phyloP scores from a whole-genome alignment of 352 stramenopile species.

The Phytopythium mirpurense region DNA sequence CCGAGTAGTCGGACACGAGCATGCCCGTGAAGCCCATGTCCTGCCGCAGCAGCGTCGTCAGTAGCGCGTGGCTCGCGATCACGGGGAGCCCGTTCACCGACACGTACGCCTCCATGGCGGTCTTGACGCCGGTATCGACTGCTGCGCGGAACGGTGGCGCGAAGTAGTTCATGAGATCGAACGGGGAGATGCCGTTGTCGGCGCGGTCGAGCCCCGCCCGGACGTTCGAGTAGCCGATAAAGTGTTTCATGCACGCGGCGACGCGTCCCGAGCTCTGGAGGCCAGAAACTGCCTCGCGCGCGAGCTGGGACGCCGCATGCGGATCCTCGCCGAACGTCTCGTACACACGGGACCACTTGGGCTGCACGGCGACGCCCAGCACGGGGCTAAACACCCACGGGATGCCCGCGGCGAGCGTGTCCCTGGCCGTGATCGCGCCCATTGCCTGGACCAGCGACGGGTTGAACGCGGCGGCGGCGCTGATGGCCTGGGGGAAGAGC shows the following conservation, averaged over 20 bases:
- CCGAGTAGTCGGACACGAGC: slow-evolving; percentile 82
- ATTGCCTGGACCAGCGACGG: slow-evolving; percentile 57
- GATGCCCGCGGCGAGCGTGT: slow-evolving; percentile 85
- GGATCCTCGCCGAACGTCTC: slow-evolving; percentile 93
- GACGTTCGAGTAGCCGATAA: slow-evolving; percentile 69
- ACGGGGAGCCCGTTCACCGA: slow-evolving; percentile 84
- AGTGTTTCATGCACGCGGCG: slow-evolving; percentile 79
- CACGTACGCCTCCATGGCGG: slow-evolving; percentile 90
- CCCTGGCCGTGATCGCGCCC: slow-evolving; percentile 70
- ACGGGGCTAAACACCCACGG: slow-evolving; percentile 91
- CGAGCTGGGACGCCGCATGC: slow-evolving; percentile 1
- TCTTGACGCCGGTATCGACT: slow-evolving; percentile 54
- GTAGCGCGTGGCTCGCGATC: slow-evolving; percentile 54
- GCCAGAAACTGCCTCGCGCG: slow-evolving; percentile 12
- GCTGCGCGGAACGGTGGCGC: slow-evolving; percentile 60
- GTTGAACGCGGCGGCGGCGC: slow-evolving; percentile 88
- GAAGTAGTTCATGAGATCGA: slow-evolving; percentile 64
- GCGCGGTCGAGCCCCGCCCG: slow-evolving; percentile 66
- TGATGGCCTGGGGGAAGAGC: slow-evolving; percentile 86
- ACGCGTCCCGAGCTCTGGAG: slow-evolving; percentile 49
- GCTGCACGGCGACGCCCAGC: slow-evolving; percentile 73
- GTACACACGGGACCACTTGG: slow-evolving; percentile 87
- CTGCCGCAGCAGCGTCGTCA: slow-evolving; percentile 56
- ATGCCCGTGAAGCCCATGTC: slow-evolving; percentile 72
- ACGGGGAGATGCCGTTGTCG: slow-evolving; percentile 43